phyloP scores from a whole-genome alignment of 2,329 filamentous ascomycete species.

The Cladobotryum protrusum region DNA sequence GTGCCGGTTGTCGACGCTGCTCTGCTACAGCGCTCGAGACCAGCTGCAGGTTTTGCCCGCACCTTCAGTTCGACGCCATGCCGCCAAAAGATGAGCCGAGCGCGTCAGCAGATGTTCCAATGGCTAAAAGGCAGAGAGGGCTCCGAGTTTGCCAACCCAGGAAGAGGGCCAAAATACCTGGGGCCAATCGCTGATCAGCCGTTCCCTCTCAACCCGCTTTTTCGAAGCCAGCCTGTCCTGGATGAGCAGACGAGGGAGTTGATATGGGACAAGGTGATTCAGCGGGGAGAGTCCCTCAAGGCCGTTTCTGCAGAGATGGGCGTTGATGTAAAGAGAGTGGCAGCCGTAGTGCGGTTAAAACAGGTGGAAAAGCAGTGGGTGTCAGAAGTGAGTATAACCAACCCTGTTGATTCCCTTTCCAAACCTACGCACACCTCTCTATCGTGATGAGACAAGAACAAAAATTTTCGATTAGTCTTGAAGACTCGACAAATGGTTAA shows the following conservation, averaged over 20 bases:
- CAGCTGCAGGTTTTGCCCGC: conserved; percentile 17
- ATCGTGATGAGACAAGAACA: conserved; percentile 54
- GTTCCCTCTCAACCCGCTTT: conserved; percentile 69
- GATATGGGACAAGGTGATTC: conserved; percentile 64
- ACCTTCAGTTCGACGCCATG: conserved; percentile 36
- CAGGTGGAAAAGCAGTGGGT: conserved; percentile 77
- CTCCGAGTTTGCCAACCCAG: conserved; percentile 18
- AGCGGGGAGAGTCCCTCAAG: conserved; percentile 62
- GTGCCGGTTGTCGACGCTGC: conserved; percentile 24
- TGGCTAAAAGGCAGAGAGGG: conserved; percentile 30
- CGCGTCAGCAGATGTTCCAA: conserved; percentile 31
- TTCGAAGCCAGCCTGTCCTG: conserved; percentile 66
- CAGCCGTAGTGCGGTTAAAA: conserved; percentile 78
- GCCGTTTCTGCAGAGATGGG: conserved; percentile 70
- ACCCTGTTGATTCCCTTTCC: neutral
- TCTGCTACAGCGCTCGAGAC: neutral
- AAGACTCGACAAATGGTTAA: conserved; percentile 90
- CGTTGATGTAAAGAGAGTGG: conserved; percentile 77
- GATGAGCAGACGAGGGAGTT: conserved; percentile 65
- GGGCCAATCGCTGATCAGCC: conserved; percentile 42
- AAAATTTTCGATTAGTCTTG: conserved; percentile 99
- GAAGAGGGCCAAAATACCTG: conserved; percentile 32
- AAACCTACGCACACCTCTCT: conserved; percentile 1
- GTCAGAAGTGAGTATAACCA: conserved; percentile 56
- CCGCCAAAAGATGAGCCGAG: conserved; percentile 31